Conservation (phyloP, 73 alveolate genomes). For the Diophrys sp. region DNA sequence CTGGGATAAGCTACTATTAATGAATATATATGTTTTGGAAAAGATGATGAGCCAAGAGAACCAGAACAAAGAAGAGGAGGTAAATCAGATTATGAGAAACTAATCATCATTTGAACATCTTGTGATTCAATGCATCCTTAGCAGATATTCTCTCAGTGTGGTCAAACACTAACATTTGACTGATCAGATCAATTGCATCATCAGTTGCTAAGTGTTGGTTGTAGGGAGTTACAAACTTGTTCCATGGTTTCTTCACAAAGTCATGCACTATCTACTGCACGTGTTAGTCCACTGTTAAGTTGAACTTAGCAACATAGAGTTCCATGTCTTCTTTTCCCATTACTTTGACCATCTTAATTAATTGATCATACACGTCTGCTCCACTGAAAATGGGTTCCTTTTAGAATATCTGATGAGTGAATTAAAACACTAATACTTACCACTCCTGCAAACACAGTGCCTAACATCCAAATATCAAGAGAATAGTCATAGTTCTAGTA, state of each 20-base stretch:
- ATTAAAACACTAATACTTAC: no score
- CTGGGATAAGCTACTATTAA: no score
- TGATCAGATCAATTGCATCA: conserved; percentile 51
- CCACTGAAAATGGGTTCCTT: conserved; percentile 20
- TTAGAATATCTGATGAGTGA: no score
- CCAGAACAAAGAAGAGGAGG: no score
- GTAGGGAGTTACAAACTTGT: conserved; percentile 27
- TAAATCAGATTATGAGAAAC: no score
- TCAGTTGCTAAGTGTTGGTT: conserved; percentile 25
- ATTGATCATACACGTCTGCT: conserved; percentile 4
- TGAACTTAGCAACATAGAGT: background rate
- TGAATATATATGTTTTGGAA: no score
- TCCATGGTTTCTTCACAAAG: conserved; percentile 34
- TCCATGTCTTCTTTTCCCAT: background rate
- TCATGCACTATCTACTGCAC: background rate
- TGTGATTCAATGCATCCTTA: conserved; percentile 77
- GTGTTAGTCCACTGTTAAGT: background rate
- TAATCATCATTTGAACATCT: no score
- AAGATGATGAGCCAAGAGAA: no score
- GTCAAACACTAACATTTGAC: conserved; percentile 67
- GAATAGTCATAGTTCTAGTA: conserved; percentile 46
- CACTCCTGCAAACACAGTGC: conserved; percentile 51
- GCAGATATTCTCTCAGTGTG: conserved; percentile 76
- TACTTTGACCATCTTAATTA: conserved; percentile 7
- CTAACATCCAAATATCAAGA: conserved; percentile 71